These are phyloP conservation scores for Bacterosira constricta DNA, from an alignment of 108 stramenopile genomes.

Conservation along the genomic window DNA sequence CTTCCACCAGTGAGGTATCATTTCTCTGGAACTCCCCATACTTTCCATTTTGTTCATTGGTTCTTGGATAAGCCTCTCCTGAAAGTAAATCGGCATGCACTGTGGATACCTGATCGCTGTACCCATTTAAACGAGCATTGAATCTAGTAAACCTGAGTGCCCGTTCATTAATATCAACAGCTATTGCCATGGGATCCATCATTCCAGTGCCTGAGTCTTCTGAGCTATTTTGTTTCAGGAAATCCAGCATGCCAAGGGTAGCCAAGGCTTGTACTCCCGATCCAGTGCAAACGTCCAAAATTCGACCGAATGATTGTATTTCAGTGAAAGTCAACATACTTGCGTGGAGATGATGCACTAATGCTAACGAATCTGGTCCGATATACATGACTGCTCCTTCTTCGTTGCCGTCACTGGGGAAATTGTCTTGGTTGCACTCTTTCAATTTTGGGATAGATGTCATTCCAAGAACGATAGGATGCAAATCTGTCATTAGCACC, in stretches of 20 bases:
- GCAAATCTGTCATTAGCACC: constrained; percentile 75
- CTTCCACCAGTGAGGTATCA: constrained; percentile 1
- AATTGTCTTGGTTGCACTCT: not conserved
- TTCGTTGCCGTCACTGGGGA: not conserved
- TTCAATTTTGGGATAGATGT: constrained; percentile 38
- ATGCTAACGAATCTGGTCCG: constrained; percentile 80
- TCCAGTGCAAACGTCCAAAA: constrained; percentile 75
- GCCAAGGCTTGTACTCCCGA: constrained; percentile 79
- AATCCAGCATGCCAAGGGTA: constrained; percentile 36
- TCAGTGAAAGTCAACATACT: constrained; percentile 12
- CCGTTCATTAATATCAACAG: constrained; percentile 72
- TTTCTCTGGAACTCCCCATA: not conserved
- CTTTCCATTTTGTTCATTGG: not conserved
- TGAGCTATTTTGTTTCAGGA: not conserved
- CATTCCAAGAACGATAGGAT: constrained; percentile 66
- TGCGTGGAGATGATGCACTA: constrained; percentile 70
- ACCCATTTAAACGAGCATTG: constrained; percentile 70
- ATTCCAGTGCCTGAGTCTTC: not conserved
- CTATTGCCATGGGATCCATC: constrained; percentile 26
- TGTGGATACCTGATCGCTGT: constrained; percentile 23
- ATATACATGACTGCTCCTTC: constrained; percentile 85
- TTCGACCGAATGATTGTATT: not conserved
- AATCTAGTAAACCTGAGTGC: constrained; percentile 66
- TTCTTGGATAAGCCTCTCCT: not conserved
- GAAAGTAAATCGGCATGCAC: constrained; percentile 44